These are phyloP conservation scores for Clonostachys chloroleuca DNA, from an alignment of 2,329 filamentous ascomycete genomes.

Conservation along the genomic window DNA sequence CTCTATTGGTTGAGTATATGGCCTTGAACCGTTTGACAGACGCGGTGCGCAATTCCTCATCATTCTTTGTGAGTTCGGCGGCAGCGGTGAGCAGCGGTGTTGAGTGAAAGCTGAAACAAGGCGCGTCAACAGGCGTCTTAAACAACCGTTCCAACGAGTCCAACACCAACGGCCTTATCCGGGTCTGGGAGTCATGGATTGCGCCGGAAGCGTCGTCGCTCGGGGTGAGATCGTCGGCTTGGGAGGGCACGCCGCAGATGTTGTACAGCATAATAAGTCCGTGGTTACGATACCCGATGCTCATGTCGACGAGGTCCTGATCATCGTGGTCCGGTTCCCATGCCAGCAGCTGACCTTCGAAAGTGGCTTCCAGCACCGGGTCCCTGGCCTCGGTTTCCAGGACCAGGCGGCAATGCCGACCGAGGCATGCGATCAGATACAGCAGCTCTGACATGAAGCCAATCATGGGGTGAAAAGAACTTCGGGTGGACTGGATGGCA, in stretches of 20 bases:
- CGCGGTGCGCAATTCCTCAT: not conserved
- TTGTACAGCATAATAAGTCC: not conserved
- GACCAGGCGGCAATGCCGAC: not conserved
- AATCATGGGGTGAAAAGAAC: not conserved
- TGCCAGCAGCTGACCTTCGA: not conserved
- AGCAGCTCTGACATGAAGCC: not conserved
- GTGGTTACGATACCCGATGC: not conserved
- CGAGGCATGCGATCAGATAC: not conserved
- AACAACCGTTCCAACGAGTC: not conserved
- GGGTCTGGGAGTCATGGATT: too few relatives aligned
- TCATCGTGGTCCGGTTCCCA: not conserved
- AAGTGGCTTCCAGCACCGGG: not conserved
- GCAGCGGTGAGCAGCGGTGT: not conserved
- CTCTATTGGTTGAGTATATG: not conserved
- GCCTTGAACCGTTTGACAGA: not conserved
- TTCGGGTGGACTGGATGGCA: too few relatives aligned
- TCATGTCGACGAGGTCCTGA: too few relatives aligned
- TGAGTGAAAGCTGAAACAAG: not conserved
- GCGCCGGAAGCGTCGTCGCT: too few relatives aligned
- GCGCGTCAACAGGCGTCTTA: not conserved
- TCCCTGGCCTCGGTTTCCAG: not conserved
- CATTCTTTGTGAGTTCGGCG: not conserved
- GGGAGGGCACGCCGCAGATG: not conserved
- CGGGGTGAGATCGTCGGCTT: too few relatives aligned
- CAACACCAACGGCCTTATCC: too few relatives aligned